phyloP scores from a whole-genome alignment of 257 asterid species.

The Solanum rostratum region DNA sequence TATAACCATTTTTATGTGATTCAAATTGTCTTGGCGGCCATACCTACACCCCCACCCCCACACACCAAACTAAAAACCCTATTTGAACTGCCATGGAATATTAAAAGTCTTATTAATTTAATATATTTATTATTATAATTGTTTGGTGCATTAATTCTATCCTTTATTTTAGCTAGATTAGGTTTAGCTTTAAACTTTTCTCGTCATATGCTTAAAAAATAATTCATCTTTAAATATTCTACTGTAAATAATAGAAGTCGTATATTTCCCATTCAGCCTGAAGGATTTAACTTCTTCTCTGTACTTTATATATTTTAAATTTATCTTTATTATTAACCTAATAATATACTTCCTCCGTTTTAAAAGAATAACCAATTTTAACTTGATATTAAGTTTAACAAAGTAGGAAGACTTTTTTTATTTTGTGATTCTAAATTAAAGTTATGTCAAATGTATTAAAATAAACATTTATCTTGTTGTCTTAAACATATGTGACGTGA shows the following conservation, averaged over 20 bases:
- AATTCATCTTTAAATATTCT: not conserved
- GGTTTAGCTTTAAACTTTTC: not conserved
- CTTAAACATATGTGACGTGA: too few relatives aligned
- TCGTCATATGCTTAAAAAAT: not conserved
- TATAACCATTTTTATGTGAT: not conserved
- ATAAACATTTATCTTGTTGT: rapidly evolving
- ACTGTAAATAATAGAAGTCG: not conserved
- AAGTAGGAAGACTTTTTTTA: too few relatives aligned
- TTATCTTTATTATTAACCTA: not conserved
- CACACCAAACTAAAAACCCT: not conserved
- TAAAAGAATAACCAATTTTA: too few relatives aligned
- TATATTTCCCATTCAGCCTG: not conserved
- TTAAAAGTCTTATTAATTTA: not conserved
- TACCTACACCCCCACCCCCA: not conserved
- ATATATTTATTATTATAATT: not conserved
- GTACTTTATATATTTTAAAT: not conserved
- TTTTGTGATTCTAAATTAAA: too few relatives aligned
- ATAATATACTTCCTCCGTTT: too few relatives aligned
- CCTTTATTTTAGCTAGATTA: not conserved
- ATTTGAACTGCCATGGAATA: not conserved
- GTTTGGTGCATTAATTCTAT: not conserved
- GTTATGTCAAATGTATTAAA: too few relatives aligned
- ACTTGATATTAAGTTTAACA: too few relatives aligned
- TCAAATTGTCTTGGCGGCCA: not conserved
- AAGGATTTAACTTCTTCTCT: not conserved